Conservation (phyloP, 495 filamentous ascomycete genomes). For the Podospora bellae-mahoneyi region DNA sequence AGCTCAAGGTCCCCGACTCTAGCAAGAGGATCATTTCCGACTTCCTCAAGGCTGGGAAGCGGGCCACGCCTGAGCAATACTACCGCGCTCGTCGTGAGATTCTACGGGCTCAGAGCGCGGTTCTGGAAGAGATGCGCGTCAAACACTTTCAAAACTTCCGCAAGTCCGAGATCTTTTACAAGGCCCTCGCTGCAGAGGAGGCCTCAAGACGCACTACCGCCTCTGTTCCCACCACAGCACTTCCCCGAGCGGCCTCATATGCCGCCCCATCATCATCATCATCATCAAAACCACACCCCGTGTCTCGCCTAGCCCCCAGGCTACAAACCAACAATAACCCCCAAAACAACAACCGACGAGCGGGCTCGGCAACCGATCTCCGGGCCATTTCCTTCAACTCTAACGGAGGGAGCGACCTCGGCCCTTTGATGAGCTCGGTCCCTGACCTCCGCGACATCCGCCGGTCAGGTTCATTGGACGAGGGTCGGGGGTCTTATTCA, state of each 20-base stretch:
- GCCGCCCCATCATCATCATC: conserved; percentile 13
- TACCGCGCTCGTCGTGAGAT: conserved; percentile 77
- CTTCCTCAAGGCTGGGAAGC: conserved; percentile 73
- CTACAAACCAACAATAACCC: conserved; percentile 22
- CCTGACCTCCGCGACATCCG: conserved; percentile 37
- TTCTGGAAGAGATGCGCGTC: conserved; percentile 77
- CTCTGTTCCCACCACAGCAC: conserved; percentile 30
- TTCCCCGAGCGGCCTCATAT: conserved; percentile 34
- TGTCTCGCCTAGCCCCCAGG: conserved; percentile 40
- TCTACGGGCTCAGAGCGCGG: conserved; percentile 73
- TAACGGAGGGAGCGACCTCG: conserved; percentile 34
- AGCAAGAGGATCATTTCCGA: conserved; percentile 65
- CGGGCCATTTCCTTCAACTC: conserved; percentile 23
- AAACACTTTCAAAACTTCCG: conserved; percentile 82
- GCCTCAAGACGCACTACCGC: conserved; percentile 47
- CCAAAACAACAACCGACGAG: conserved; percentile 33
- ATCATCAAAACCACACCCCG: conserved; percentile 37
- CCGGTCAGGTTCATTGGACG: conserved; percentile 43
- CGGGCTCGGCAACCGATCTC: conserved; percentile 47
- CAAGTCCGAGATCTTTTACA: conserved; percentile 89
- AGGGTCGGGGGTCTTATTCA: conserved; percentile 23
- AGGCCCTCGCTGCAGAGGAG: conserved; percentile 88
- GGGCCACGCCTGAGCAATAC: conserved; percentile 77
- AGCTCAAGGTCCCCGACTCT: conserved; percentile 70
- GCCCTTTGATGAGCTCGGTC: conserved; percentile 26